A percentile compares a stretch with the other conserved stretches of the same genome.
Evolutionary conservation across 148 eudicot species (phyloP).

Genomic region (Pharnaceum exiguum): DNA sequence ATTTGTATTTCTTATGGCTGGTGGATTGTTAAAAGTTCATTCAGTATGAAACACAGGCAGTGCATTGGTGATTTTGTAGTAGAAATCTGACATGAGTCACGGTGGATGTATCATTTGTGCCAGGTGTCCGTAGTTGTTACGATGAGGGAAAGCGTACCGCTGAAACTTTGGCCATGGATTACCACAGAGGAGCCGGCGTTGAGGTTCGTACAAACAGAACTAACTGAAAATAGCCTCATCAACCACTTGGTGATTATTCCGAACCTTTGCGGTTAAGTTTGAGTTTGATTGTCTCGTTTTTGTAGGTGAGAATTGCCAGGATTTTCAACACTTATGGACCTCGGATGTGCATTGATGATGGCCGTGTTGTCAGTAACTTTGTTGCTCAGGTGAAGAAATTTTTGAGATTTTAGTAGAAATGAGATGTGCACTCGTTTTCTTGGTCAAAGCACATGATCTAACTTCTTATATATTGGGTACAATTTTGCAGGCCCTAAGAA

Average conservation of each 20-base stretch:
- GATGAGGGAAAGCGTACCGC: conserved; percentile 98
- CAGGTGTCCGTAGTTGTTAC: conserved; percentile 98
- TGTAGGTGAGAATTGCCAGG: conserved; percentile 96
- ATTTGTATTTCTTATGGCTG: no score
- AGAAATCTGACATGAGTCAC: neutral
- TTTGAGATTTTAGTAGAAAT: neutral
- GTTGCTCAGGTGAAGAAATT: conserved; percentile 73
- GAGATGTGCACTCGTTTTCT: neutral
- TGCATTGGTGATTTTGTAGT: neutral
- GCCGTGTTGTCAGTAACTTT: conserved; percentile 97
- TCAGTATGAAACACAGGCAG: neutral
- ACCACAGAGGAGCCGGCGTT: conserved; percentile 96
- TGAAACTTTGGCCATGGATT: conserved; percentile 96
- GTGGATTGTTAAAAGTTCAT: neutral
- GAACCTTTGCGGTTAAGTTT: neutral
- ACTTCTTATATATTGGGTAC: neutral
- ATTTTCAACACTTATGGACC: conserved; percentile 98
- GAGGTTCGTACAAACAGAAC: conserved; percentile 44
- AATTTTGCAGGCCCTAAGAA: conserved; percentile 74
- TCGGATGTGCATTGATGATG: conserved; percentile 98
- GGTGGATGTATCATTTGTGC: conserved; percentile 9
- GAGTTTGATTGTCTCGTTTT: neutral
- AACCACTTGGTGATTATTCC: neutral
- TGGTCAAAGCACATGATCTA: neutral
- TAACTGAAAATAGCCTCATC: neutral